Percentiles rank a stretch among this genome's conserved stretches.
Evolutionary conservation across 2,329 filamentous ascomycete species (phyloP).

Genomic region (Venturiaceae sp.): DNA sequence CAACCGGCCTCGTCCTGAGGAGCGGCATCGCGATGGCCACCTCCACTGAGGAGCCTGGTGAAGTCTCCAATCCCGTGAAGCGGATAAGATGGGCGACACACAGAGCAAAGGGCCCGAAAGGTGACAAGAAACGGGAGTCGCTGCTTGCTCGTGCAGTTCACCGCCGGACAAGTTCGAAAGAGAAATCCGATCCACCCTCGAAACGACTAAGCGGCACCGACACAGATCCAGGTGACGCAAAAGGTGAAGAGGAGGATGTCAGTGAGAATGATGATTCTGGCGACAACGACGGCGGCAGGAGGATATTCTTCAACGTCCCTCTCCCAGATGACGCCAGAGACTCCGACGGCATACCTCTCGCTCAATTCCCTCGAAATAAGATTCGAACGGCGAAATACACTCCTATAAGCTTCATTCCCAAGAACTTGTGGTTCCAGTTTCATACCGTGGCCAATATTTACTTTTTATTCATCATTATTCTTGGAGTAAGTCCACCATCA

Average conservation of each 20-base stretch:
- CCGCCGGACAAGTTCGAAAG: slow-evolving; percentile 42
- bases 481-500: slow-evolving; percentile 59
- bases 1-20: slow-evolving; percentile 1
- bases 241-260: slow-evolving; percentile 7
- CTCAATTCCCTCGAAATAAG: slow-evolving; percentile 79
- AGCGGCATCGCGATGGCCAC: slow-evolving; percentile 6
- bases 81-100: slow-evolving; percentile 95
- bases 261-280: background rate
- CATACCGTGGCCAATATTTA: slow-evolving; percentile 98
- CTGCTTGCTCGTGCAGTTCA: slow-evolving; percentile 64
- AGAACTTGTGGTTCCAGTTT: slow-evolving; percentile 96
- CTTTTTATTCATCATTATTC: slow-evolving; percentile 92
- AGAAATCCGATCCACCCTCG: background rate
- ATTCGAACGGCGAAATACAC: slow-evolving; percentile 98
- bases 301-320: slow-evolving; percentile 77
- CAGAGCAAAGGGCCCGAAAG: slow-evolving; percentile 66
- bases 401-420: slow-evolving; percentile 85
- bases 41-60: slow-evolving; percentile 27
- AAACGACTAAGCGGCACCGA: slow-evolving; percentile 4
- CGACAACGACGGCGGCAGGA: slow-evolving; percentile 36
- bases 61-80: slow-evolving; percentile 56
- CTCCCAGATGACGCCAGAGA: slow-evolving; percentile 67
- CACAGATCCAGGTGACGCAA: slow-evolving; percentile 20
- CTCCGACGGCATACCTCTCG: slow-evolving; percentile 65
- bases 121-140: slow-evolving; percentile 68